Base-by-base conservation (phyloP, 257 asterid genomes). In the Anisodus acutangulus region DNA sequence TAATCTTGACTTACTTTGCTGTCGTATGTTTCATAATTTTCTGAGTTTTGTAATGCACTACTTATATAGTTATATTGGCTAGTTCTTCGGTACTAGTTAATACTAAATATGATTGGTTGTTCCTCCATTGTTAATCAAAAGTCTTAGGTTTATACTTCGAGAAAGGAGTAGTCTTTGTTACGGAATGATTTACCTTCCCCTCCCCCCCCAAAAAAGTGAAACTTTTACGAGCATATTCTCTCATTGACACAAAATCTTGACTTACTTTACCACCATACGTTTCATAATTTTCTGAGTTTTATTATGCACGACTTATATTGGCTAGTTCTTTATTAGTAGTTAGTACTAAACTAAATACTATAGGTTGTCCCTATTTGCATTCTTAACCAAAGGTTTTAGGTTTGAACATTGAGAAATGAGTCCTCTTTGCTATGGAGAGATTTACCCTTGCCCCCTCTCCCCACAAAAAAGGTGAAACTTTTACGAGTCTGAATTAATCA, bases 201-300 rank as follows among this genome's bases (percentile, higher is more conserved):
- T 22, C 26, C 26, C 26, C 26, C 26, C 26, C 26, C 0, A 22
- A 22, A 22, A 22, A 22, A 22, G 26, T 22, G 26, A 22, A 22
- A 22, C 26, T 22, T 22, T 22, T 22, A 22, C 26, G 26, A 22
- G 26, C 67, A 79, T 82, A 84, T 82, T 51, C 81, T 85, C 88
- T 86, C 19, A 74, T 74, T 19, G 41, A 51, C 10, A 72, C 37
- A 72, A 10, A 47, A 10, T 49, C 17, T 74, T 47, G 43, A 74
- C 60, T 71, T n/a, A 45, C 39, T 74, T 74, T 71, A 43, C n/a
- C 57, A 47, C 22, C 19, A 74, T 49, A 17, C 47, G 60, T 47
- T 47, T 74, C 19, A 74, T 74, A 74, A 74, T 74, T 60, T 47
- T 74, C 3, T 19, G 8, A 59, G 0, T 67, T 67, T 67, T 37